Conservation (phyloP, 345 rosid genomes). For the Corymbia maculata region DNA sequence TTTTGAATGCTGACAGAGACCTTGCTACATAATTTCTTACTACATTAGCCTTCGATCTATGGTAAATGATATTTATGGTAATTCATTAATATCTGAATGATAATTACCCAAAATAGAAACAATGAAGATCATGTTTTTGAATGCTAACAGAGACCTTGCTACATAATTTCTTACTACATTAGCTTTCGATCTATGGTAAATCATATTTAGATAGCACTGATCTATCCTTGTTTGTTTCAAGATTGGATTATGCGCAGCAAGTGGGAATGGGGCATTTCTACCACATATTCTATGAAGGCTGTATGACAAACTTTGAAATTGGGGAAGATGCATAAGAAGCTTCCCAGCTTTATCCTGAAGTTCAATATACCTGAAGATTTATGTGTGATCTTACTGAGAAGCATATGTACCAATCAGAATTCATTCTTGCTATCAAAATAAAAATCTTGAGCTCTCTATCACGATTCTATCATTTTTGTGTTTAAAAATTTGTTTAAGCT, state of each 20-base stretch:
- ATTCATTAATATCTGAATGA: too few relatives aligned
- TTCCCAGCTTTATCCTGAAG: constrained; percentile 66
- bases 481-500: background rate
- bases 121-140: background rate
- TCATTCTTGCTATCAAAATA: background rate
- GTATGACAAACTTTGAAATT: constrained; percentile 57
- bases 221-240: constrained; percentile 13
- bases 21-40: background rate
- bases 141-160: background rate
- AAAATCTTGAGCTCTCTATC: background rate
- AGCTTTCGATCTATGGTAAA: background rate
- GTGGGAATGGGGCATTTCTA: constrained; percentile 74
- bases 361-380: constrained; percentile 43
- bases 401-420: background rate
- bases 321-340: constrained; percentile 62
- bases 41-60: background rate
- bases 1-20: background rate
- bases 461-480: background rate
- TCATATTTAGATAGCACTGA: too few relatives aligned
- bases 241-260: constrained; percentile 32
- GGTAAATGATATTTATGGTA: too few relatives aligned
- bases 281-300: constrained; percentile 78
- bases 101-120: too few relatives aligned
- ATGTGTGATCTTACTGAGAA: background rate
- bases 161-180: background rate